Evolutionary conservation across 2,329 filamentous ascomycete species (phyloP).

Genomic region (Xylaria sp.): DNA sequence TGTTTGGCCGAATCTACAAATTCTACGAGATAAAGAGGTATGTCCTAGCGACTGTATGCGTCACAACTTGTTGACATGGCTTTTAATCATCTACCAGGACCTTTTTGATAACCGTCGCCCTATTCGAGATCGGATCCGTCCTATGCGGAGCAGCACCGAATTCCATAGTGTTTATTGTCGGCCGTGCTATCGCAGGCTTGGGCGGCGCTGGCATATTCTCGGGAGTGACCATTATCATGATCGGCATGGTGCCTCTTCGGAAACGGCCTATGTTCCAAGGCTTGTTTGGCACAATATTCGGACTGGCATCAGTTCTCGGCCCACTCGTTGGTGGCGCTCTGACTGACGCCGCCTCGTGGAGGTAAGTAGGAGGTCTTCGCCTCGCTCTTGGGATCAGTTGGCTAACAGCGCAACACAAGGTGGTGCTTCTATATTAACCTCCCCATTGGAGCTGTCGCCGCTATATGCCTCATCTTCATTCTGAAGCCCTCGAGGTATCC

Average conservation of each 20-base stretch:
- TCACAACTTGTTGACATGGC: conserved; percentile 9
- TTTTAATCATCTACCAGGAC: conserved; percentile 46
- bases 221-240: conserved; percentile 66
- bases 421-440: conserved; percentile 71
- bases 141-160: conserved; percentile 65
- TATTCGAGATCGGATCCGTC: conserved; percentile 66
- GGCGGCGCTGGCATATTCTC: conserved; percentile 69
- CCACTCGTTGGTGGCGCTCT: conserved; percentile 66
- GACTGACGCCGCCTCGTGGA: conserved; percentile 61
- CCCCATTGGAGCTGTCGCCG: conserved; percentile 63
- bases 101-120: conserved; percentile 59
- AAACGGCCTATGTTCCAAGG: conserved; percentile 69
- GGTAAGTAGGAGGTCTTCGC: conserved; percentile 46
- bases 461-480: conserved; percentile 61
- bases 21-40: conserved; percentile 64
- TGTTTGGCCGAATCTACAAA: conserved; percentile 66
- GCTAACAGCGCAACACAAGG: conserved; percentile 40
- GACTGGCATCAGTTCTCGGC: conserved; percentile 64
- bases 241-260: conserved; percentile 68
- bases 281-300: conserved; percentile 66
- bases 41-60: conserved; percentile 35
- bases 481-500: conserved; percentile 55
- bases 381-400: conserved; percentile 5
- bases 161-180: conserved; percentile 65
- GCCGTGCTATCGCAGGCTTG: conserved; percentile 66